Percentiles rank a stretch among this genome's conserved stretches.
These are phyloP conservation scores for Tympanopsis confertula DNA, from an alignment of 2,329 filamentous ascomycete genomes.

Conservation along the genomic window DNA sequence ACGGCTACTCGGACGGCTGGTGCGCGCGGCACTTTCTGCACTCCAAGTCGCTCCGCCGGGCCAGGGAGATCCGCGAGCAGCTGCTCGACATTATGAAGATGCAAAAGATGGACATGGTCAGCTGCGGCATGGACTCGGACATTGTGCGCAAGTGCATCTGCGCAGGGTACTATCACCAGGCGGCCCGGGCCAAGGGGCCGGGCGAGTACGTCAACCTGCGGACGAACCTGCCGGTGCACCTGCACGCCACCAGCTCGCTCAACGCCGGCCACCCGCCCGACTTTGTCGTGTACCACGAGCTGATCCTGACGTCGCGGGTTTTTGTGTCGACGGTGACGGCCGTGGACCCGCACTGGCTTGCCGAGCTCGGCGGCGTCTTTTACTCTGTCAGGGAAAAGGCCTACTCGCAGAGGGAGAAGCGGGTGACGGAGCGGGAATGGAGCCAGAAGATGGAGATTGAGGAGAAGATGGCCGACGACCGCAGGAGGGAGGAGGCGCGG, in stretches of 20 bases:
- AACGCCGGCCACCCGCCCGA: slow-evolving; percentile 94
- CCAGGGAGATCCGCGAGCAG: slow-evolving; percentile 89
- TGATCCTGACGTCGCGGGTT: slow-evolving; percentile 91
- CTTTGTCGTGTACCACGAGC: slow-evolving; percentile 94
- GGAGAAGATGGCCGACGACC: slow-evolving; percentile 80
- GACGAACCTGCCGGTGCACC: slow-evolving; percentile 83
- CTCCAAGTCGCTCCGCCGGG: slow-evolving; percentile 81
- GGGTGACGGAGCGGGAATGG: slow-evolving; percentile 82
- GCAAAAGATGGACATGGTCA: slow-evolving; percentile 78
- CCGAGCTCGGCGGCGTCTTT: slow-evolving; percentile 91
- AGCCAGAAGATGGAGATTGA: slow-evolving; percentile 90
- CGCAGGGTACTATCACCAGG: slow-evolving; percentile 95
- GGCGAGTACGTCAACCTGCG: slow-evolving; percentile 96
- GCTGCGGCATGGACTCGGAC: slow-evolving; percentile 95
- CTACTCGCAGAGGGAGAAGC: slow-evolving; percentile 75
- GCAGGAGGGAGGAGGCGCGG: slow-evolving; percentile 51
- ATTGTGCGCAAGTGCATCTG: slow-evolving; percentile 92
- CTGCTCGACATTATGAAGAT: slow-evolving; percentile 86
- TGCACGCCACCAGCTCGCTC: slow-evolving; percentile 86
- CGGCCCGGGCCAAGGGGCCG: slow-evolving; percentile 87
- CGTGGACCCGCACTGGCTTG: slow-evolving; percentile 94
- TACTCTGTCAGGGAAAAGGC: slow-evolving; percentile 97
- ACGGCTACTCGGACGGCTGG: slow-evolving; percentile 83
- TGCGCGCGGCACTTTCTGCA: slow-evolving; percentile 89
- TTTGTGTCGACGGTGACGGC: slow-evolving; percentile 97